A percentile compares a stretch with the other conserved stretches of the same genome.
Conservation (phyloP, 2,329 filamentous ascomycete genomes). For the Aspergillus sclerotialis region DNA sequence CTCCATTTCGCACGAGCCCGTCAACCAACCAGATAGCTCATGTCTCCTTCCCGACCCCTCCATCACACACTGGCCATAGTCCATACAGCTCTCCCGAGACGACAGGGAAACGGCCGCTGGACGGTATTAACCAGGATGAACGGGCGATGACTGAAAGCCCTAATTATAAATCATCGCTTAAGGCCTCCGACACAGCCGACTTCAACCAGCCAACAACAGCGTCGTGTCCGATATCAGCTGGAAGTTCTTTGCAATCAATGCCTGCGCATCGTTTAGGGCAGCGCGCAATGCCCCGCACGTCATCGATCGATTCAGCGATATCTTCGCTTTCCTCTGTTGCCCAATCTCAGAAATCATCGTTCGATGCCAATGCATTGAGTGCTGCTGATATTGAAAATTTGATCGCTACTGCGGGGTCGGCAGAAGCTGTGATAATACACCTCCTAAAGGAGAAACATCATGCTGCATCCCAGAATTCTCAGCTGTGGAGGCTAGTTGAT, state of each 20-base stretch:
- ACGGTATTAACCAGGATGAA: conserved; percentile 15
- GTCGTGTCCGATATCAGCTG: conserved; percentile 19
- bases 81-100: conserved; percentile 12
- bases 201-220: conserved; percentile 23
- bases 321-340: conserved; percentile 63
- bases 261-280: conserved; percentile 23
- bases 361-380: conserved; percentile 50
- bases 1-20: conserved; percentile 15
- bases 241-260: conserved; percentile 20
- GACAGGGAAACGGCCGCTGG: conserved; percentile 8
- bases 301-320: conserved; percentile 89
- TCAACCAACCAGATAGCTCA: conserved; percentile 18
- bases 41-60: conserved; percentile 23
- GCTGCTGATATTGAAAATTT: conserved; percentile 71
- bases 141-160: conserved; percentile 15
- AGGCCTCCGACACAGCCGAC: conserved; percentile 18
- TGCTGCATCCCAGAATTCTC: conserved; percentile 79
- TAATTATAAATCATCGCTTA: conserved; percentile 18
- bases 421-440: conserved; percentile 82
- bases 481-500: conserved; percentile 91
- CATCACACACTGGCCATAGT: conserved; percentile 14
- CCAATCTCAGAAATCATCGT: conserved; percentile 52
- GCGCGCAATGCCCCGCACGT: conserved; percentile 57
- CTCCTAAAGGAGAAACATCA: conserved; percentile 87
- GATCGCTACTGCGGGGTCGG: conserved; percentile 76